These are phyloP conservation scores for Paracamarosporium sp. DNA, from an alignment of 2,329 filamentous ascomycete species.

Conservation along the genomic window DNA sequence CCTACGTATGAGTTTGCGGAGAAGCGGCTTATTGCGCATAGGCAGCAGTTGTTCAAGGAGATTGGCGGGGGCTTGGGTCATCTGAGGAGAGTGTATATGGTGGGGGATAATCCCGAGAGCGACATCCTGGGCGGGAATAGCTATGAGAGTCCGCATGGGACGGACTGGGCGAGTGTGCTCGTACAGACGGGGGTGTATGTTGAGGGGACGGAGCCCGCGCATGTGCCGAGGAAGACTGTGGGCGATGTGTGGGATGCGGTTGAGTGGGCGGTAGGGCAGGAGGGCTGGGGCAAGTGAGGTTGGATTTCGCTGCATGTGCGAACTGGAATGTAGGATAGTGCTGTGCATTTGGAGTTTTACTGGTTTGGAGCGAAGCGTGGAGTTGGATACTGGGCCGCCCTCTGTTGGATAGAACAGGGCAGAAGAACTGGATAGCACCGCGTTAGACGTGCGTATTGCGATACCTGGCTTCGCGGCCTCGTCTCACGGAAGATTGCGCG, in stretches of 20 bases:
- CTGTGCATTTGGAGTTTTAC: background rate
- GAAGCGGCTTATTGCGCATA: slow-evolving; percentile 69
- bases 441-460: no score
- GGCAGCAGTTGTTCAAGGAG: slow-evolving; percentile 56
- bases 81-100: slow-evolving; percentile 87
- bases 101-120: slow-evolving; percentile 77
- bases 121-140: slow-evolving; percentile 89
- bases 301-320: background rate
- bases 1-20: slow-evolving; percentile 87
- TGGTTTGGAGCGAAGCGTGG: background rate
- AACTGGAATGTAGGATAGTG: background rate
- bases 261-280: slow-evolving; percentile 70
- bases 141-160: slow-evolving; percentile 70
- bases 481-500: background rate
- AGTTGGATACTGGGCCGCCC: no score
- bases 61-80: slow-evolving; percentile 42
- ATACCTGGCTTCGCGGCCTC: no score
- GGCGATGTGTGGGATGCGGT: slow-evolving; percentile 80
- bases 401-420: no score
- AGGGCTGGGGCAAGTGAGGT: slow-evolving; percentile 49
- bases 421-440: no score
- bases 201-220: slow-evolving; percentile 61
- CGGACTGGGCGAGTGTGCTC: slow-evolving; percentile 78
- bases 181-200: slow-evolving; percentile 81
- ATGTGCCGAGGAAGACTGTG: slow-evolving; percentile 69